These are phyloP conservation scores for Dactylorhiza incarnata DNA, from an alignment of 106 monocot genomes.

Conservation along the genomic window DNA sequence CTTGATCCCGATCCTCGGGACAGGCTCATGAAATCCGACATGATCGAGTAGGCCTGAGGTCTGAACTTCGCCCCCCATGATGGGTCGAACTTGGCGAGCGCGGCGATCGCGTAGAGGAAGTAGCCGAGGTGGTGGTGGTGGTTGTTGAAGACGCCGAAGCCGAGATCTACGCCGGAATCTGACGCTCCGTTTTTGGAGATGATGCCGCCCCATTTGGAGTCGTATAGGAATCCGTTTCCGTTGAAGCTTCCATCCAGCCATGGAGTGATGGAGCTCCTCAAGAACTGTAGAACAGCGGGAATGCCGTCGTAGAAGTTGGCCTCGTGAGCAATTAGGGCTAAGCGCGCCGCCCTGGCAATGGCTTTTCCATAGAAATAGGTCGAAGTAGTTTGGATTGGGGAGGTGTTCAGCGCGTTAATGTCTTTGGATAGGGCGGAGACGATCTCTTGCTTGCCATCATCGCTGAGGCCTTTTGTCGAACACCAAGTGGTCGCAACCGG, in stretches of 20 bases:
- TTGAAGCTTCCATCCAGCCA: slow-evolving; percentile 84
- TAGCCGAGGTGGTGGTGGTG: too few species aligned
- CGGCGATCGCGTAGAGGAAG: slow-evolving; percentile 78
- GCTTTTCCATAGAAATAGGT: slow-evolving; percentile 94
- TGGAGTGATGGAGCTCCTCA: slow-evolving; percentile 47
- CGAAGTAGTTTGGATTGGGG: slow-evolving; percentile 43
- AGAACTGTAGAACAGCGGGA: slow-evolving; percentile 36
- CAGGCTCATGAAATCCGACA: slow-evolving; percentile 76
- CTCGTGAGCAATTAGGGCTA: slow-evolving; percentile 79
- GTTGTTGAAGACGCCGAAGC: too few species aligned
- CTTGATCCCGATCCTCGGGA: slow-evolving; percentile 25
- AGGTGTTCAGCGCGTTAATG: slow-evolving; percentile 25
- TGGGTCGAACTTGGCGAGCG: slow-evolving; percentile 68
- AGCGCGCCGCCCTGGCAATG: slow-evolving; percentile 65
- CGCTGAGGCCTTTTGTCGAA: slow-evolving; percentile 49
- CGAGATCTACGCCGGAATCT: slow-evolving; percentile 80
- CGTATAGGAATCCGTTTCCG: slow-evolving; percentile 76
- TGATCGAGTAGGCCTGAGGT: slow-evolving; percentile 57
- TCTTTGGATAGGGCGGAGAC: slow-evolving; percentile 51
- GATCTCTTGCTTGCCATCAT: slow-evolving; percentile 43
- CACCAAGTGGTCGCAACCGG: slow-evolving; percentile 65
- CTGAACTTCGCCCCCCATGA: slow-evolving; percentile 73
- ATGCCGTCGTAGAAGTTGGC: slow-evolving; percentile 50
- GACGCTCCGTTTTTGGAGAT: slow-evolving; percentile 58
- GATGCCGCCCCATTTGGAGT: slow-evolving; percentile 80